These are phyloP conservation scores for Ceratobasidium sp. DNA, from an alignment of 1,284 basidiomycete genomes.

Conservation along the genomic window DNA sequence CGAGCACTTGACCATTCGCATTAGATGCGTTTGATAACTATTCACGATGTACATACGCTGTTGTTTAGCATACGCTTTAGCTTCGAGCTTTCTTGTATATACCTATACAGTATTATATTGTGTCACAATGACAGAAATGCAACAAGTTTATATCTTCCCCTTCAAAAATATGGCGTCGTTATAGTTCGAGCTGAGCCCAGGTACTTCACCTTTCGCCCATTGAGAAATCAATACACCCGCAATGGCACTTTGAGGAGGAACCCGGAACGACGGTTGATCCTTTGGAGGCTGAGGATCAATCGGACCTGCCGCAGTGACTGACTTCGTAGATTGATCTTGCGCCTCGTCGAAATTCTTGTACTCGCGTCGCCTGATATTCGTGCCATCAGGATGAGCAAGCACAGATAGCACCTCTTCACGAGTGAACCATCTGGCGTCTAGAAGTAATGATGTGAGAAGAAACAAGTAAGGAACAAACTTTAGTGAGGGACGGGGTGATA, in stretches of 20 bases:
- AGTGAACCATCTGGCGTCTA: conserved; percentile 89
- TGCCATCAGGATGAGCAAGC: conserved; percentile 63
- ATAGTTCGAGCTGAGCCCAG: conserved; percentile 14
- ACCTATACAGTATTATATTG: not conserved
- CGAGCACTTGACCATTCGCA: conserved; percentile 10
- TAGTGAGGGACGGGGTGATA: not conserved
- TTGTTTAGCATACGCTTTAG: not conserved
- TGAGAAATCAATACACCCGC: conserved; percentile 71
- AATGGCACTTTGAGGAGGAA: conserved; percentile 72
- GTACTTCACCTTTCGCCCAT: conserved; percentile 62
- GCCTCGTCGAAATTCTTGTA: conserved; percentile 62
- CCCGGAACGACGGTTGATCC: conserved; percentile 61
- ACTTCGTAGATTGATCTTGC: conserved; percentile 47
- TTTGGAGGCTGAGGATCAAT: conserved; percentile 46
- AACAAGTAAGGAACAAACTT: conserved; percentile 4
- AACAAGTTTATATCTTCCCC: conserved; percentile 35
- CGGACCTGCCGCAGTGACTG: conserved; percentile 49
- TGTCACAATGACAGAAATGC: not conserved
- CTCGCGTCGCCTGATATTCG: conserved; percentile 63
- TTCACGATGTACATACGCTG: conserved; percentile 8
- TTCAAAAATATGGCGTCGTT: not conserved
- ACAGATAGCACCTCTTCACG: conserved; percentile 72
- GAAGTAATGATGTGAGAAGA: not conserved
- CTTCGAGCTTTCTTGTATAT: not conserved
- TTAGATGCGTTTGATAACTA: no score